Evolutionary conservation across 768 basidiomycete species (phyloP).

Genomic region (Dentipellis sp.): DNA sequence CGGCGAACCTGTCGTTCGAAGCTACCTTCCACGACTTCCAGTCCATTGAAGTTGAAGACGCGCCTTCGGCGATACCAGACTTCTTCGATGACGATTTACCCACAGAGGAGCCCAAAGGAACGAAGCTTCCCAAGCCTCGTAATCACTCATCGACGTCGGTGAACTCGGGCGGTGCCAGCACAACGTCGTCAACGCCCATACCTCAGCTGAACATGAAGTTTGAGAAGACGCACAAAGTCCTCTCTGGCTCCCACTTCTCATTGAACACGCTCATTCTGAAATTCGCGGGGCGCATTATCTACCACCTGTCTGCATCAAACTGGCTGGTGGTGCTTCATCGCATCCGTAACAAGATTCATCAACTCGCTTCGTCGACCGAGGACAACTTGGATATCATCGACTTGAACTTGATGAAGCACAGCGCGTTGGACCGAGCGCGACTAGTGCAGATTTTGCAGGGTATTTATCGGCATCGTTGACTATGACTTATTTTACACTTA

Average conservation of each 20-base stretch:
- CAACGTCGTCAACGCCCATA: constrained; percentile 14
- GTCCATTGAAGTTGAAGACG: constrained; percentile 32
- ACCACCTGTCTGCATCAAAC: constrained; percentile 81
- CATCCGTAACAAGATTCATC: constrained; percentile 59
- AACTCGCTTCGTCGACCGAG: constrained; percentile 44
- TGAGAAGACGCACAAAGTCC: constrained; percentile 54
- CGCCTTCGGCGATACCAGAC: constrained; percentile 15
- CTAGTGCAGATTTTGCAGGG: constrained; percentile 67
- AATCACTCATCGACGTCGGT: constrained; percentile 10
- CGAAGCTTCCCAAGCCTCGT: constrained; percentile 1
- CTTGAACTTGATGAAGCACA: constrained; percentile 68
- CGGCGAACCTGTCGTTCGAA: constrained; percentile 51
- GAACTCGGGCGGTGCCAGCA: constrained; percentile 14
- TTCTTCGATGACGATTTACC: constrained; percentile 10
- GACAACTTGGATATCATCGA: constrained; percentile 63
- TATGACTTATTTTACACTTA: neutral
- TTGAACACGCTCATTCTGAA: constrained; percentile 58
- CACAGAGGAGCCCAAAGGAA: neutral
- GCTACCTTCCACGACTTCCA: constrained; percentile 68
- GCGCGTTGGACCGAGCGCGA: constrained; percentile 59
- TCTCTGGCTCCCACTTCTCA: constrained; percentile 43
- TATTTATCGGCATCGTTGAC: constrained; percentile 19
- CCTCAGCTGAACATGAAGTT: constrained; percentile 29
- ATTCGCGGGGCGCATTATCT: constrained; percentile 72
- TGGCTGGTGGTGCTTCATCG: constrained; percentile 72